Base-by-base conservation (phyloP, 768 basidiomycete species). In the Amanita muscaria region DNA sequence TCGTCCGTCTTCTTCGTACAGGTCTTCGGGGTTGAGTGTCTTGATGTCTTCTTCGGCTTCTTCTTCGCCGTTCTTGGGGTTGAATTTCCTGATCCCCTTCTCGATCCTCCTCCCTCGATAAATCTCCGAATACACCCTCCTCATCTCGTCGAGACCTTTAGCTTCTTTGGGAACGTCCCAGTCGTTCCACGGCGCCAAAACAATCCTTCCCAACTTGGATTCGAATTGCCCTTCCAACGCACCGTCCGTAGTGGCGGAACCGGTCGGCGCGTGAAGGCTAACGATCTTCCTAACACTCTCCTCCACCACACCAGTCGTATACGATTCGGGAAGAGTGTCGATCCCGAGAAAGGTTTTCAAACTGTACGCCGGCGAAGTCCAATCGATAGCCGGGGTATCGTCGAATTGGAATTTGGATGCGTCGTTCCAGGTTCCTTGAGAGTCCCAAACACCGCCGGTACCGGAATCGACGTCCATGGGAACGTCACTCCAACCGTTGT, bases 261-360 rank as follows among this genome's bases (percentile, higher is more conserved):
- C 32, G 54, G 47, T 11, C 64, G 58, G 2, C 74, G 74, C 7
- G 63, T 58, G 1, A 63, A 80, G 57, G 8, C 69, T 60, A 44
- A 69, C 66, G 56, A 88, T 64, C 24, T 72, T 69, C 9, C 85
- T 70, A 44, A 79, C 73, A 1, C 80, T 80, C 25, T 65, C 70
- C 60, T 88, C 85, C 42, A 83, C 75, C 39, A 84, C 60, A 7
- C 80, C 82, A 1, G 79, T 67, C 4, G 67, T 70, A 53, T 86
- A 83, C 0, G 83, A 83, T 42, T 73, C 53, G 0, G 82, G 76
- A 27, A 86, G 59, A 5, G 61, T 56, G 9, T 72, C 76, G 2
- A 76, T 75, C 0, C 81, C 84, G 4, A 85, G 59, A 32, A 76
- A 54, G 0, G 61, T 51, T 32, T 65, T 44, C 27, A 79, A 57